Evolutionary conservation across 176 grass and related monocot species (phyloP).

Genomic region (Oryza brachyantha): DNA sequence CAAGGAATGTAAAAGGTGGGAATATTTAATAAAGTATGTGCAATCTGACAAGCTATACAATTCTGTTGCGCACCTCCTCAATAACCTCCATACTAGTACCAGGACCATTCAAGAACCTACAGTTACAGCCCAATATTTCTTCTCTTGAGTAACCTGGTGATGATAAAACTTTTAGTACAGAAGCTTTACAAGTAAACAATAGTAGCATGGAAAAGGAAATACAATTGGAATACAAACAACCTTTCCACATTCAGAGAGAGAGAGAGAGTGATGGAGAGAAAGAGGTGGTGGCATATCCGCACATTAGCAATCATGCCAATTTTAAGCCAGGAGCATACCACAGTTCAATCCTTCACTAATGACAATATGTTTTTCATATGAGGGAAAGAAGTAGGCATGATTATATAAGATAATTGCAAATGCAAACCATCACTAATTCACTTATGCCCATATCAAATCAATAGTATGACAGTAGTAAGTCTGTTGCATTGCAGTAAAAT

Average conservation of each 20-base stretch:
- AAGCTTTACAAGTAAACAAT: neutral
- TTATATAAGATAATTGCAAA: neutral
- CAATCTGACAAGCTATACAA: constrained; percentile 15
- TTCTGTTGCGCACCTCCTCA: constrained; percentile 56
- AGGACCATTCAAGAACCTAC: constrained; percentile 75
- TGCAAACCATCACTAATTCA: neutral
- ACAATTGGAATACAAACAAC: neutral
- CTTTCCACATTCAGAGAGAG: neutral
- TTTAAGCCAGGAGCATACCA: neutral
- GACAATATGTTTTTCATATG: neutral
- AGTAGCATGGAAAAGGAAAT: neutral
- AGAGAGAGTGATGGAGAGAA: no score
- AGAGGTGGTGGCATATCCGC: neutral
- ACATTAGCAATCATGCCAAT: neutral
- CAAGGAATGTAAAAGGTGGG: constrained; percentile 2
- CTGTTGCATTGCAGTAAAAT: neutral
- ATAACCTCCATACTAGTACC: constrained; percentile 62
- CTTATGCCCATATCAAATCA: neutral
- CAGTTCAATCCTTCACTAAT: neutral
- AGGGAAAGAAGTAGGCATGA: neutral
- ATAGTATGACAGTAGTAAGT: neutral
- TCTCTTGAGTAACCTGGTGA: constrained; percentile 82
- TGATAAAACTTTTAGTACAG: constrained; percentile 3
- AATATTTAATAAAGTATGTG: constrained; percentile 3
- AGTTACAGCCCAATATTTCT: constrained; percentile 79